Evolutionary conservation across 257 asterid species (phyloP).

Genomic region (Ligustrum vulgare): DNA sequence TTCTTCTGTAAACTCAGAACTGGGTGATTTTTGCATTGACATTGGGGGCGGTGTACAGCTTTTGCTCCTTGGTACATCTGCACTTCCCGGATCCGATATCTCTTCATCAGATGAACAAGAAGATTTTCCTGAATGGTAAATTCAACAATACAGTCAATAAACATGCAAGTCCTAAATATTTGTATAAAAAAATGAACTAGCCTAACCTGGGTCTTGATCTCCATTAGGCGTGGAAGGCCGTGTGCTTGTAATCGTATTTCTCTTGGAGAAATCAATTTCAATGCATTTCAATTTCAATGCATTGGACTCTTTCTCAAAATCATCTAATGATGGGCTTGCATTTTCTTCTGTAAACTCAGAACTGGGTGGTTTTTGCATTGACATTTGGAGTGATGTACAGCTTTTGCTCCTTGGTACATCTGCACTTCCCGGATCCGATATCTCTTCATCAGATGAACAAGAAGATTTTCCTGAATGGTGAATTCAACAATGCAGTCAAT

Average conservation of each 20-base stretch:
- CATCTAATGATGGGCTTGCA: conserved; percentile 17
- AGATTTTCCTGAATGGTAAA: conserved; percentile 25
- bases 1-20: conserved; percentile 28
- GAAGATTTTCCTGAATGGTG: conserved; percentile 28
- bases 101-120: conserved; percentile 40
- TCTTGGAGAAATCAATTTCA: not conserved
- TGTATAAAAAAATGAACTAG: not conserved
- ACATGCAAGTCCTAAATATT: conserved; percentile 10
- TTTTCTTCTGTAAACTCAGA: conserved; percentile 30
- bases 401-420: conserved; percentile 46
- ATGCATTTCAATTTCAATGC: too few relatives aligned
- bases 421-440: conserved; percentile 21
- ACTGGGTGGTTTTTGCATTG: conserved; percentile 26
- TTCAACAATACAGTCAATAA: conserved; percentile 11
- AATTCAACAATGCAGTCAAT: conserved; percentile 8
- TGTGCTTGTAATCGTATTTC: not conserved
- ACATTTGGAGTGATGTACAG: conserved; percentile 39
- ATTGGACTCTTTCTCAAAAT: not conserved
- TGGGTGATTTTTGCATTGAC: conserved; percentile 27
- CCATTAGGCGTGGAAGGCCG: conserved; percentile 30
- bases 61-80: conserved; percentile 40
- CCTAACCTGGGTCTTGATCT: conserved; percentile 31
- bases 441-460: conserved; percentile 38
- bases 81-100: conserved; percentile 21
- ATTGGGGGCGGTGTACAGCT: conserved; percentile 44